Evolutionary conservation across 371 early-diverging fungal genomes (phyloP).

Genomic region (Mucor circinelloides): DNA sequence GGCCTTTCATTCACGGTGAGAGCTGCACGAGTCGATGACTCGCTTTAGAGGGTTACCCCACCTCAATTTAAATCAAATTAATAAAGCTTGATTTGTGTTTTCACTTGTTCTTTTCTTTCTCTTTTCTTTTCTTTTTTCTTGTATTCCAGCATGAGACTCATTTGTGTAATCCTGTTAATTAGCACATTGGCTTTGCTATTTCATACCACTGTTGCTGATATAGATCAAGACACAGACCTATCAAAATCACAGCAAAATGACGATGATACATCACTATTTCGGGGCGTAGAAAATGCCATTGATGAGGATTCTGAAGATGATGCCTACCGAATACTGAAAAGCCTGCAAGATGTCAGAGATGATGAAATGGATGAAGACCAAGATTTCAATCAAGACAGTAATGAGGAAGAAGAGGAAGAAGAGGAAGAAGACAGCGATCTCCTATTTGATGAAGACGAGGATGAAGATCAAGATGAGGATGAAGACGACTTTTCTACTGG

Average conservation of each 20-base stretch:
- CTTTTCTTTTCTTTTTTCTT: not conserved
- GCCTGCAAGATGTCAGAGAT: conserved; percentile 15
- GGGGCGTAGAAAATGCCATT: conserved; percentile 12
- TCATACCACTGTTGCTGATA: not conserved
- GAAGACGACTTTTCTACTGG: conserved; percentile 7
- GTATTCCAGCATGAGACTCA: not conserved
- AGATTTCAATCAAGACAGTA: not conserved
- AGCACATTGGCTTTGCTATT: not conserved
- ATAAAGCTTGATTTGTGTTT: not conserved
- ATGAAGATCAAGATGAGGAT: conserved; percentile 9
- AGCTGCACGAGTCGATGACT: conserved; percentile 1
- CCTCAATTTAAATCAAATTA: conserved; percentile 7
- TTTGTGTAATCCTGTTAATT: not conserved
- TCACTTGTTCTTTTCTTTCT: not conserved
- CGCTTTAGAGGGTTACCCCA: conserved; percentile 1
- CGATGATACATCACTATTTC: conserved; percentile 22
- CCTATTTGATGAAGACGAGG: not conserved
- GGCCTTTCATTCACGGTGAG: not conserved
- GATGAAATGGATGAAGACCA: conserved; percentile 9
- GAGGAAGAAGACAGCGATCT: conserved; percentile 12
- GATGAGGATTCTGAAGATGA: conserved; percentile 15
- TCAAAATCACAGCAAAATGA: not conserved
- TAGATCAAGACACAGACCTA: not conserved
- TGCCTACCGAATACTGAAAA: conserved; percentile 20
- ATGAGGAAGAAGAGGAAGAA: conserved; percentile 5